phyloP scores from a whole-genome alignment of 2,329 filamentous ascomycete genomes.

The Penicillium sp. region DNA sequence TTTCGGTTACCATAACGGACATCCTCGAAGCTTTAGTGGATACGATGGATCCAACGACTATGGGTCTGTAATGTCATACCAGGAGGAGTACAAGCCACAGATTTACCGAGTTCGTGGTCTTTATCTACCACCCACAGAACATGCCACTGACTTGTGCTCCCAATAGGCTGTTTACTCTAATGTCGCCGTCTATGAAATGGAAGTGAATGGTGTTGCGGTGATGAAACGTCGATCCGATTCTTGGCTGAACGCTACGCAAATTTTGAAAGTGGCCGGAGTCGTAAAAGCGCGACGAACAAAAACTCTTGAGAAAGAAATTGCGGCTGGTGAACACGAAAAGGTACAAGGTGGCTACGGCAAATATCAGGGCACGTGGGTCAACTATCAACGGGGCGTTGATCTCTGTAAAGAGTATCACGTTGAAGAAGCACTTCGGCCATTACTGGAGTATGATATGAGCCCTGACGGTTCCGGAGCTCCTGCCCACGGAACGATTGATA shows the following conservation, averaged over 20 bases:
- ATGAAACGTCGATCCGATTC: constrained; percentile 95
- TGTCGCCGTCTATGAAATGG: constrained; percentile 97
- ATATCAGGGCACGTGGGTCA: constrained; percentile 99
- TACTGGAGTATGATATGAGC: constrained; percentile 52
- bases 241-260: constrained; percentile 97
- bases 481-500: constrained; percentile 76
- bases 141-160: constrained; percentile 14
- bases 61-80: constrained; percentile 37
- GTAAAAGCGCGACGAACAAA: constrained; percentile 98
- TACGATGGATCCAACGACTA: constrained; percentile 46
- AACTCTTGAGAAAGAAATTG: constrained; percentile 95
- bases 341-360: constrained; percentile 98
- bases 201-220: constrained; percentile 86
- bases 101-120: constrained; percentile 48
- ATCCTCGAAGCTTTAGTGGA: constrained; percentile 38
- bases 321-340: constrained; percentile 95
- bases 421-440: constrained; percentile 48
- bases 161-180: constrained; percentile 83
- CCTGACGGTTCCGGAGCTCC: constrained; percentile 61
- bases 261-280: constrained; percentile 93
- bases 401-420: constrained; percentile 75
- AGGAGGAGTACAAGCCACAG: constrained; percentile 45
- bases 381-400: constrained; percentile 85
- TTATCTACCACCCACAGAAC: background rate
- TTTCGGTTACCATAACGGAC: constrained; percentile 41